Percentiles rank a stretch among this genome's conserved stretches.
Conservation (phyloP, 2,329 filamentous ascomycete species). For the Verticillium zaregamsianum region DNA sequence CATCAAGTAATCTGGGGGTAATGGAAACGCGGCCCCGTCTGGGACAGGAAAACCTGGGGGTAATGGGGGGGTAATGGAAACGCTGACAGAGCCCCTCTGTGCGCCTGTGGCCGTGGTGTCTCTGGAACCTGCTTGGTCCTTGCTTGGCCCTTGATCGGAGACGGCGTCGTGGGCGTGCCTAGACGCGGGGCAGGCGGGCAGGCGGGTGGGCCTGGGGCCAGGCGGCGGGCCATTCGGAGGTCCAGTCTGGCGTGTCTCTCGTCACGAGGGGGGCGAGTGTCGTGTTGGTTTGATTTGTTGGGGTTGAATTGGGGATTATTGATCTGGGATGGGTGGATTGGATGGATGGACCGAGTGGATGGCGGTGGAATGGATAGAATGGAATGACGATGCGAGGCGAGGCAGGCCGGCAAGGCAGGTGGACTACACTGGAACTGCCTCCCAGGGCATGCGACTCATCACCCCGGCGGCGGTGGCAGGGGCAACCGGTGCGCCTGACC, state of each 20-base stretch:
- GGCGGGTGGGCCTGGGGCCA: neutral
- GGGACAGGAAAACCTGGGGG: constrained; percentile 1
- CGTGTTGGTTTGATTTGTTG: neutral
- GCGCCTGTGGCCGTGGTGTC: neutral
- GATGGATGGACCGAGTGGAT: neutral
- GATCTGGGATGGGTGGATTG: neutral
- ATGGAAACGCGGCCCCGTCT: constrained; percentile 11
- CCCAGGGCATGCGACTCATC: neutral
- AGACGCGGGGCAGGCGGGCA: neutral
- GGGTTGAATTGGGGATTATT: neutral
- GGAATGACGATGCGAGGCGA: neutral
- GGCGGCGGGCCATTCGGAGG: neutral
- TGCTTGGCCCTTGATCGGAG: neutral
- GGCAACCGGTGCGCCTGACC: neutral
- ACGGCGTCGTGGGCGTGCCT: neutral
- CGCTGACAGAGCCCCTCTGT: neutral
- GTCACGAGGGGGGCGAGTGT: neutral
- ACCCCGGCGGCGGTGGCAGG: neutral
- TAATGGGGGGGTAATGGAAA: constrained; percentile 5
- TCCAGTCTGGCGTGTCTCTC: neutral
- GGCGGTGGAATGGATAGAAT: neutral
- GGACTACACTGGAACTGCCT: neutral
- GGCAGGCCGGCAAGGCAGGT: neutral
- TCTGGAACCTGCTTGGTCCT: neutral
- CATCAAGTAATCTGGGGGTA: constrained; percentile 18